Base-by-base conservation (phyloP, 2,329 filamentous ascomycete species). In the Mycosphaerelloides madeirae region DNA sequence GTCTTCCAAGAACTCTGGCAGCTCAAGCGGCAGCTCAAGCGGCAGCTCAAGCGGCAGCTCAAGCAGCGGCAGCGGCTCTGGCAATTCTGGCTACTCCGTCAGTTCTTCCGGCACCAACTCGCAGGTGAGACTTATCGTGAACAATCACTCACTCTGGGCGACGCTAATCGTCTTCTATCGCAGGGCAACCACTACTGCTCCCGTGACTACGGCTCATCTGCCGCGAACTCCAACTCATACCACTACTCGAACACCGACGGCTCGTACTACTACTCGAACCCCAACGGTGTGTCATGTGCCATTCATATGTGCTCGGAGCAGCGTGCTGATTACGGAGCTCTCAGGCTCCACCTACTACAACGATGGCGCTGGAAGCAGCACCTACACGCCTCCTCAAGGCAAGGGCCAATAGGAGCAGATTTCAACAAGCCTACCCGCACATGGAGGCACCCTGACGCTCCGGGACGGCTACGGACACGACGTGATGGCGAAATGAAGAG, bases 261-360 rank as follows among this genome's bases (percentile, higher is more conserved):
- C 34, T 50, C 80, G 1, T 87, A 87, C 72, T 85, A 87, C 69
- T 87, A 86, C 68, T 78, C 75, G 61, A 87, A 86, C 67, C 67
- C 80, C 35, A 35, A 48, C 33, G 46, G 47, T 16, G 13, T 18
- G 38, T 3, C 2, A n/a, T 38, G 28, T 29, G 8, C 28, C 28
- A n/a, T 32, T 6, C 31, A 16, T 14, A 22, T 15, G 6, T 12
- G 7, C 19, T 14, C 20, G 2, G 4, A 11, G 22, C 9, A 25
- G 6, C 6, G 12, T 12, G 11, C 39, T 22, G 6, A 39, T 28
- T 13, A 43, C 19, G 44, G 41, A 53, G 37, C 22, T 48, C 29
- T 76, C 84, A 51, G 80, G 81, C 12, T 84, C 78, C 59, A 83
- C 78, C 31, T 87, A 87, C 68, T 68, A 85, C 72, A 83, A 84